Base-by-base conservation (phyloP, 441 rosid species). In the Populus hybrid region DNA sequence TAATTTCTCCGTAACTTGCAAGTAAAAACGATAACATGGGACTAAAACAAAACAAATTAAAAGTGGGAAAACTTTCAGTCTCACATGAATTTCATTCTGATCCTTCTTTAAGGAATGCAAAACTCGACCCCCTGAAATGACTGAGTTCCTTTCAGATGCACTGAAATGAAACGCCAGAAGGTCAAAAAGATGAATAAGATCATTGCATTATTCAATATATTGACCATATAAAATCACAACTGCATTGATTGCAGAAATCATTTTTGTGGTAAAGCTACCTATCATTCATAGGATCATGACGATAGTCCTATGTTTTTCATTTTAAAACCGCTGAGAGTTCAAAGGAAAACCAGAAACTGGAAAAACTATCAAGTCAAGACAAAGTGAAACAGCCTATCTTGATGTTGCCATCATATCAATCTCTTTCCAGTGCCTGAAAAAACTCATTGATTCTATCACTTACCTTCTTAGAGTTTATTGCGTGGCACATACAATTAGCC, bases 101-200 rank as follows among this genome's bases (percentile, higher is more conserved):
- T 73, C 79, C 78, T 84, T 86, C 82, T 84, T 82, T 5, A 10
- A 26, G 59, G 82, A 65, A 71, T 38, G 77, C 80, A 70, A 71
- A 79, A 57, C 81, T 71, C 84, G 81, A 57, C 63, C 79, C 79
- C 82, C 79, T 36, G 84, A 72, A 78, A 66, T 80, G 32, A 81
- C 85, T 71, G 76, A 67, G 69, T 82, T 85, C 82, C 84, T 87
- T 36, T 90, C 91, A 0, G 87, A 85, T 10, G 92, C 90, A 85
- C 96, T 92, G 82, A 26, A 77, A 79, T 42, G 68, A 75, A 69
- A 70, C 70, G 71, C 32, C 68, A 71, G 46, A 79, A n/a, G 35
- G 8, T 79, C 6, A 70, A 76, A 35, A 69, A 42, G 50, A 63
- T 53, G 36, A 53, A 75, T 64, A 63, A 42, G 53, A 71, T 53